Evolutionary conservation across 352 stramenopile species (phyloP).

Genomic region (Globisporangium paroecandrum): DNA sequence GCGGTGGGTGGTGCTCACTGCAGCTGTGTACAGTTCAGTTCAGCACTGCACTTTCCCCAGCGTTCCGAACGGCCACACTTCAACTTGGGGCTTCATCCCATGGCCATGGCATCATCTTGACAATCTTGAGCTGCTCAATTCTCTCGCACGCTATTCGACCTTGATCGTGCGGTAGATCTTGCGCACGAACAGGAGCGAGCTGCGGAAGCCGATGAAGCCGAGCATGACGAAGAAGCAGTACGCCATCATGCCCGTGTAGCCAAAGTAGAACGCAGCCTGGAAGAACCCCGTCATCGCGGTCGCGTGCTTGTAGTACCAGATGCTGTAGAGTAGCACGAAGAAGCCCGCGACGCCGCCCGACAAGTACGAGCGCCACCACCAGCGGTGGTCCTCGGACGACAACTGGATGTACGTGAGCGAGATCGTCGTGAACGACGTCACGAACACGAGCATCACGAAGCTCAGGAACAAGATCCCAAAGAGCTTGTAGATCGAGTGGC

Average conservation of each 20-base stretch:
- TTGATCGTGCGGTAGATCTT: conserved; percentile 98
- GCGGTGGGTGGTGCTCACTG: too few species aligned
- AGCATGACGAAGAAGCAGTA: conserved; percentile 98
- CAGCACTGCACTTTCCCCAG: not conserved
- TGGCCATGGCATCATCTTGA: not conserved
- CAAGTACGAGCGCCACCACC: conserved; percentile 97
- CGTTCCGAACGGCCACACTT: not conserved
- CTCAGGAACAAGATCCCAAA: conserved; percentile 97
- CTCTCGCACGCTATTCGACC: conserved; percentile 79
- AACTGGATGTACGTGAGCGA: conserved; percentile 98
- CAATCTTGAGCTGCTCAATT: not conserved
- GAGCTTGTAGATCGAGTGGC: conserved; percentile 98
- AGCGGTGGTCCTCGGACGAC: conserved; percentile 94
- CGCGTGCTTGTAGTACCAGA: conserved; percentile 95
- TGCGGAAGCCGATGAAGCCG: conserved; percentile 94
- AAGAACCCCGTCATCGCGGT: conserved; percentile 95
- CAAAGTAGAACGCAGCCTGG: conserved; percentile 97
- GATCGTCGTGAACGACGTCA: conserved; percentile 97
- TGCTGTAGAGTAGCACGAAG: conserved; percentile 95
- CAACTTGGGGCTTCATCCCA: not conserved
- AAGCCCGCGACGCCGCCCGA: conserved; percentile 93
- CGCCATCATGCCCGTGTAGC: conserved; percentile 96
- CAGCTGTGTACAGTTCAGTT: not conserved
- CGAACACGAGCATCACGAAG: conserved; percentile 94
- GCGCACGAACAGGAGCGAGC: conserved; percentile 94